A percentile compares a stretch with the other conserved stretches of the same genome.
Evolutionary conservation across 106 monocot genomes (phyloP).

Genomic region (Allium fistulosum): DNA sequence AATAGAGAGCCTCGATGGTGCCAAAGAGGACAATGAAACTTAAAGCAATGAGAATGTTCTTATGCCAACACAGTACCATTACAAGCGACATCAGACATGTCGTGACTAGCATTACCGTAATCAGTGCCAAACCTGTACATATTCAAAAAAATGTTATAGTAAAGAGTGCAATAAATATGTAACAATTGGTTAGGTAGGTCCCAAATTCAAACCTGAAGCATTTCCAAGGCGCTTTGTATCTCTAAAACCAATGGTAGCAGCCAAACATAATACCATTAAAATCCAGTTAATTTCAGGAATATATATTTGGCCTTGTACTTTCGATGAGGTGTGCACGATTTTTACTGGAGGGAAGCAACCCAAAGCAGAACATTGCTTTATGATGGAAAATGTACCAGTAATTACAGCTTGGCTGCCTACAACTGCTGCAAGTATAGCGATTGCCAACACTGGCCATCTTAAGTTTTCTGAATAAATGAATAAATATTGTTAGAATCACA

Average conservation of each 20-base stretch:
- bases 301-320: slow-evolving; percentile 80
- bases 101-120: slow-evolving; percentile 96
- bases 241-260: slow-evolving; percentile 73
- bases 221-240: slow-evolving; percentile 85
- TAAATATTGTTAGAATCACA: background rate
- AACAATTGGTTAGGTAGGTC: background rate
- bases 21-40: slow-evolving; percentile 89
- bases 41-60: slow-evolving; percentile 59
- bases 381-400: slow-evolving; percentile 87
- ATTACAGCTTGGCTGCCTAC: slow-evolving; percentile 93
- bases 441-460: slow-evolving; percentile 81
- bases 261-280: slow-evolving; percentile 76
- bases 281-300: slow-evolving; percentile 95
- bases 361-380: slow-evolving; percentile 73
- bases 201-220: slow-evolving; percentile 59
- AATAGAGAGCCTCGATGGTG: slow-evolving; percentile 84
- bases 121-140: slow-evolving; percentile 68
- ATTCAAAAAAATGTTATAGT: background rate
- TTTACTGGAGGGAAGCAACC: slow-evolving; percentile 88
- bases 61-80: slow-evolving; percentile 81
- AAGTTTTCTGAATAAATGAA: slow-evolving; percentile 26
- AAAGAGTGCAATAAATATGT: background rate
- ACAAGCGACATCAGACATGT: slow-evolving; percentile 96
- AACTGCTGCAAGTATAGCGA: slow-evolving; percentile 86
- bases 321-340: slow-evolving; percentile 76